Base-by-base conservation (phyloP, 176 grass and related monocot genomes). In the Tillandsia fasciculata region DNA sequence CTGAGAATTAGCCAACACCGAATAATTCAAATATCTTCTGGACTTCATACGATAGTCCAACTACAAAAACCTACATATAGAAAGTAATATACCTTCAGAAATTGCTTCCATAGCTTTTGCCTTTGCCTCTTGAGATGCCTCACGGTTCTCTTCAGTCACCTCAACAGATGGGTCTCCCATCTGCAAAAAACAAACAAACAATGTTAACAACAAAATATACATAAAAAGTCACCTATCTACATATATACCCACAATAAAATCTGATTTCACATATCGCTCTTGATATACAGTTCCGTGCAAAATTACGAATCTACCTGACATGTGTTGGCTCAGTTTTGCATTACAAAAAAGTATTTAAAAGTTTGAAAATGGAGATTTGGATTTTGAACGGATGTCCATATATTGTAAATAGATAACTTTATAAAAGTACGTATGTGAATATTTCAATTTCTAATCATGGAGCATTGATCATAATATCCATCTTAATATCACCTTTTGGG, bases 81-180 rank as follows among this genome's bases (percentile, higher is more conserved):
- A 49, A 6, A 63, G 17, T 27, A 8, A 3, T 47, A 57, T 80
- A 96, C 92, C 88, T 81, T 96, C 93, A 52, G 86, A 87, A 61
- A 96, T 92, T 64, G 93, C 81, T 66, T 92, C 89, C 86, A 96
- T 81, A 9, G 89, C 89, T 83, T 81, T 87, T 15, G 75, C 86
- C 73, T 96, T 92, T 11, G 83, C 76, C 67, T 96, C 89, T 78
- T 96, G 93, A 33, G 93, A 87, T 17, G 89, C 86, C 66, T 96
- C 89, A 18, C 89, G 86, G 18, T 83, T 96, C 85, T 96, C 86
- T 50, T 96, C 93, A 11, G 86, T 87, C 10, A 92, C 93, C 72
- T 96, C 93, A 22, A 85, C 56, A 1, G 81, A 87, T 65, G 79
- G 64, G 74, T 92, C 89, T 63, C 93, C 93, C 93, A 96, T 96